Base-by-base conservation (phyloP, 306 rosid genomes). In the Styphnolobium japonicum region DNA sequence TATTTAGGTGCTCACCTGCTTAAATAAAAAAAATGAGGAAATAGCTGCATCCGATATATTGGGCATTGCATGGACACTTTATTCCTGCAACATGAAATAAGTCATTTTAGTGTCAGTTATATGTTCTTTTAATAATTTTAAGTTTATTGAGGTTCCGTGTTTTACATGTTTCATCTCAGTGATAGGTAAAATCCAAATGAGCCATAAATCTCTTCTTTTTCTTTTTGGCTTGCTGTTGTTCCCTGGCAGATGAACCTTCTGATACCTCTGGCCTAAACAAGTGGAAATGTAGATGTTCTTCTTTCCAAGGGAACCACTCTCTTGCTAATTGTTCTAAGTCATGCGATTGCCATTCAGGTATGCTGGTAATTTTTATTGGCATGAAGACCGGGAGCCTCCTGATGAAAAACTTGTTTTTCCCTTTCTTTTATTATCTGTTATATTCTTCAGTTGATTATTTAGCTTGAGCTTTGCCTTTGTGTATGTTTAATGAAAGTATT, bases 231-330 rank as follows among this genome's bases (percentile, higher is more conserved):
- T 65, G 23, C 29, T 34, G 7, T 75, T 49, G 45, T 69, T 52
- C 87, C 56, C 73, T 83, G 82, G 86, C 89, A 93, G 97, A 80
- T 78, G 87, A 84, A 66, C 70, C 85, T 81, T 83, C 88, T 25
- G 81, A 79, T 81, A 10, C 88, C 67, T 80, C 89, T 76, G 77
- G 68, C 68, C 56, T 61, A 63, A 85, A 81, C 71, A 88, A 90
- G 70, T 95, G 99, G 98, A 86, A 78, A n/a, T 95, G 99, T 80
- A 85, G 80, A 86, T 95, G 99, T 81, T 82, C 90, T 72, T 66
- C 75, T 36, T 77, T 81, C 76, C 85, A 81, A 81, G 94, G 87
- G 70, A 88, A 83, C 74, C 89, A 79, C 79, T 74, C 87, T 39
- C 79, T 91, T 37, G 84, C 92, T 46, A 87, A 91, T 81, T 95